A percentile compares a stretch with the other conserved stretches of the same genome.
phyloP scores from a whole-genome alignment of 2,329 filamentous ascomycete species.

The Emydomyces testavorans region DNA sequence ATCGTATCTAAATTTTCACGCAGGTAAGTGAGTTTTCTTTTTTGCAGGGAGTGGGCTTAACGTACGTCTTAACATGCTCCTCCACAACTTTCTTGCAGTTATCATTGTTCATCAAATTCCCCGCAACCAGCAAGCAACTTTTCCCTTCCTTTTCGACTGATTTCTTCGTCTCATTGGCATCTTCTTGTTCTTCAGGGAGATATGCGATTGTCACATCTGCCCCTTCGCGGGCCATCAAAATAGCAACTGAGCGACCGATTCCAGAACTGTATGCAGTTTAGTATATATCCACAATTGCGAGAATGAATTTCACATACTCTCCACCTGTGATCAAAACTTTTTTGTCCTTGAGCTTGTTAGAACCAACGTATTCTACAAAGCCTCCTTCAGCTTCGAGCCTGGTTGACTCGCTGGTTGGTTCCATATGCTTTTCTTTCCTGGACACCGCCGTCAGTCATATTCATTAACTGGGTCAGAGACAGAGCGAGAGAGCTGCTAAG shows the following conservation, averaged over 20 bases:
- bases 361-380: slow-evolving; percentile 34
- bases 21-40: not conserved
- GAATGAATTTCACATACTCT: slow-evolving; percentile 34
- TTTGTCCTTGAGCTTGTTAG: slow-evolving; percentile 40
- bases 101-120: slow-evolving; percentile 41
- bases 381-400: slow-evolving; percentile 23
- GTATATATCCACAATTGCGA: not conserved
- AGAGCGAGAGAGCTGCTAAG: not conserved
- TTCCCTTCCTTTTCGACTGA: slow-evolving; percentile 42
- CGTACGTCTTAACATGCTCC: slow-evolving; percentile 41
- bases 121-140: slow-evolving; percentile 39
- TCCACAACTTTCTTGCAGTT: slow-evolving; percentile 44
- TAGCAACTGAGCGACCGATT: slow-evolving; percentile 45
- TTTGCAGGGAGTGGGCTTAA: slow-evolving; percentile 13
- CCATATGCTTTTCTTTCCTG: slow-evolving; percentile 20
- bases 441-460: not conserved
- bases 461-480: not conserved
- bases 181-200: slow-evolving; percentile 45
- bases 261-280: slow-evolving; percentile 35
- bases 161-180: slow-evolving; percentile 44
- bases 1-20: slow-evolving; percentile 25
- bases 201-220: slow-evolving; percentile 47
- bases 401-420: slow-evolving; percentile 26
- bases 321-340: slow-evolving; percentile 47
- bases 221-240: slow-evolving; percentile 48